Base-by-base conservation (phyloP, 2,329 filamentous ascomycete species). In the Colletotrichum nymphaeae region DNA sequence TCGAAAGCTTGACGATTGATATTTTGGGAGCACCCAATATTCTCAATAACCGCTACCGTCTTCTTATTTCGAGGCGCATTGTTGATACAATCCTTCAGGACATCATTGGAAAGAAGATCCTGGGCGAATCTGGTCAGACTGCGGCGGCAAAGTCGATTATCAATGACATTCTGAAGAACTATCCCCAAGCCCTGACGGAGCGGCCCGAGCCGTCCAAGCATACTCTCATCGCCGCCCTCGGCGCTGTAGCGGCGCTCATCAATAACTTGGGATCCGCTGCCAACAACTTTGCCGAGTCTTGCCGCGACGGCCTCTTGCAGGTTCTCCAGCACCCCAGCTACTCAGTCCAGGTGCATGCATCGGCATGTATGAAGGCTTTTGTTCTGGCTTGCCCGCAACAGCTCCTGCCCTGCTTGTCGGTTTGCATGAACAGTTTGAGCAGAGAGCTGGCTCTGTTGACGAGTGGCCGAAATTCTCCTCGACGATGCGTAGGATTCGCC, bases 281-380 rank as follows among this genome's bases (percentile, higher is more conserved):
- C 42, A 94, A 92, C 74, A 87, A 86, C 66, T 91, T 98, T 77
- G 93, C 95, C 8, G 97, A 99, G 75, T 81, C 88, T 16, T 97
- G 95, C 80, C 91, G 96, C 63, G 97, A 99, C 81, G 93, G 93
- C 4, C 85, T 99, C 37, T 86, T 98, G 52, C 95, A 98, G 81
- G 94, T 98, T 6, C 86, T 98, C 30, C 94, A 97, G 78, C 97
- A 99, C 82, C 95, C 95, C 0, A 98, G 95, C 83, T 98, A 98
- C 82, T 97, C 95, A 5, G 97, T 99, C 2, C 97, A 99, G 80
- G 92, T 98, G 3, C 93, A 97, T 78, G 93, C 95, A 1, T 94
- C 97, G 5, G 90, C 94, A 74, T 98, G 95, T 79, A 86, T 98
- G 77, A 95, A 96, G 77, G 91, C 90, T 0, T 97, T 98, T 79